These are phyloP conservation scores for Fomitopsis schrenkii DNA, from an alignment of 1,284 basidiomycete genomes.

Conservation along the genomic window DNA sequence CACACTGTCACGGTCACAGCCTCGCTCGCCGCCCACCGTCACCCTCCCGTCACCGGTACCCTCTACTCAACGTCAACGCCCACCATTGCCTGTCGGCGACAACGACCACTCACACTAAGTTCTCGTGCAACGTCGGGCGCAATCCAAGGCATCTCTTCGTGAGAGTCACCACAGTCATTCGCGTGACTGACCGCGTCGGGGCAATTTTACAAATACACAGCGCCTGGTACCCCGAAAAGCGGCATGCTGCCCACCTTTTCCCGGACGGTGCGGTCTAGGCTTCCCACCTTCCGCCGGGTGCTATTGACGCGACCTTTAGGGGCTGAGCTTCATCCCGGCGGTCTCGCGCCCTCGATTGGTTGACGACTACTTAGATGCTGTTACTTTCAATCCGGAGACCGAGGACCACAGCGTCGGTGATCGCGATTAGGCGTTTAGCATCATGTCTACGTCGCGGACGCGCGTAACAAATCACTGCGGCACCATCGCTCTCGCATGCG, in stretches of 20 bases:
- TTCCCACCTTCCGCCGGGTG: background rate
- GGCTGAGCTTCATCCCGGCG: background rate
- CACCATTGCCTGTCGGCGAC: background rate
- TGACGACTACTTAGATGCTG: background rate
- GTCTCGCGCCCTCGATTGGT: background rate
- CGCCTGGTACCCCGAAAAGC: background rate
- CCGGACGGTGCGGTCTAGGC: background rate
- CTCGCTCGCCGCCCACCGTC: background rate
- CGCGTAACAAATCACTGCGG: background rate
- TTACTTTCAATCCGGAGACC: background rate
- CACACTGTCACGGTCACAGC: background rate
- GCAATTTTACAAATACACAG: background rate
- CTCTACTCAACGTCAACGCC: background rate
- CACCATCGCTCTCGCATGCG: background rate
- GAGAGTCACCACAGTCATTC: background rate
- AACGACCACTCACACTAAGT: background rate
- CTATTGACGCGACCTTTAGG: background rate
- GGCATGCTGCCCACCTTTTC: background rate
- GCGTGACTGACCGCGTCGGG: background rate
- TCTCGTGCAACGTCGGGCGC: background rate
- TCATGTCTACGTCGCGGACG: background rate
- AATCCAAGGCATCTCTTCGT: background rate
- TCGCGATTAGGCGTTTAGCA: background rate
- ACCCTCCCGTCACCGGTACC: background rate
- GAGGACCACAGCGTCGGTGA: background rate